These are phyloP conservation scores for Apocynum venetum DNA, from an alignment of 257 asterid genomes.

Conservation along the genomic window DNA sequence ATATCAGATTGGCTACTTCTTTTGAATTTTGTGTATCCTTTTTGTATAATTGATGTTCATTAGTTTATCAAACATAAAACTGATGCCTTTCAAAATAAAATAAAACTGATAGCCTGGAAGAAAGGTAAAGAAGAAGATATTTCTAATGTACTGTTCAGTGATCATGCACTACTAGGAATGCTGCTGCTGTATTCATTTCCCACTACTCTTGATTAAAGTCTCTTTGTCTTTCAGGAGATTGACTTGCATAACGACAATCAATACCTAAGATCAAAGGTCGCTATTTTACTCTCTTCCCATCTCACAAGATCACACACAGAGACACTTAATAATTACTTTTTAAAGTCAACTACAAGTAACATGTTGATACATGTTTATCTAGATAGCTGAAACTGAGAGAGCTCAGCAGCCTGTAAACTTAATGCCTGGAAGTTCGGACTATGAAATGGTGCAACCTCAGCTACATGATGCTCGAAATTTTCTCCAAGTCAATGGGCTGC, in stretches of 20 bases:
- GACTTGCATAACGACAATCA: constrained; percentile 81
- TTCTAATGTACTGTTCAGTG: background rate
- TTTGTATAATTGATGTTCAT: background rate
- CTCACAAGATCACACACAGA: background rate
- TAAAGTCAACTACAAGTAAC: background rate
- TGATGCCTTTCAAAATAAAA: background rate
- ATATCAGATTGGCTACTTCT: too few species aligned
- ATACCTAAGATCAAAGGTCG: constrained; percentile 87
- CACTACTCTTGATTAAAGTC: background rate
- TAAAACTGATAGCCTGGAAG: background rate
- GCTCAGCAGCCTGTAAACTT: constrained; percentile 64
- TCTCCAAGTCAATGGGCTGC: constrained; percentile 59
- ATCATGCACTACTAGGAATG: background rate
- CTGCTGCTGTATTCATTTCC: background rate
- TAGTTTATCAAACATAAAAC: background rate
- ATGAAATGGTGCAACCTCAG: constrained; percentile 52
- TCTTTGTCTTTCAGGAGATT: constrained; percentile 68
- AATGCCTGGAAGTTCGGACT: constrained; percentile 76
- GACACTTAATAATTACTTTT: background rate
- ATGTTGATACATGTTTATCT: background rate
- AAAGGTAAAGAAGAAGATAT: background rate
- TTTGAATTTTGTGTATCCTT: too few species aligned
- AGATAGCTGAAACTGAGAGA: constrained; percentile 87
- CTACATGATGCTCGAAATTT: constrained; percentile 68
- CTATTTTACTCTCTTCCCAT: background rate